phyloP scores from a whole-genome alignment of 305 asterid species.

The Caryopteris hybrid region DNA sequence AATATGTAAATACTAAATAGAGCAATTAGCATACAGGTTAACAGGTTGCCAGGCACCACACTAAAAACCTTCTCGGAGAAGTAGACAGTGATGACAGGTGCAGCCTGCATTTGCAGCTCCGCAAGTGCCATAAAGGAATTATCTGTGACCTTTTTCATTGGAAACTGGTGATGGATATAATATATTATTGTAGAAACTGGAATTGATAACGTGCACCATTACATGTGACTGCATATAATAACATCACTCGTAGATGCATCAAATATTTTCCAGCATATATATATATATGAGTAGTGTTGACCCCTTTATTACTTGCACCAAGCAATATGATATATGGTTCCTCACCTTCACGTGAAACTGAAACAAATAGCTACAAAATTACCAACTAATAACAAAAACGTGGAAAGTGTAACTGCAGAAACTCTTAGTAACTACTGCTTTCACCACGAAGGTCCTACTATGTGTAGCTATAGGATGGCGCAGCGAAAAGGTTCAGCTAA shows the following conservation, averaged over 20 bases:
- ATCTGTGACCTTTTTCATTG: neutral
- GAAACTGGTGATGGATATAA: neutral
- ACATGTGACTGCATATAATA: neutral
- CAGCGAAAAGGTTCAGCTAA: neutral
- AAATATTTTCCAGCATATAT: neutral
- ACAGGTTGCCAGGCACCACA: neutral
- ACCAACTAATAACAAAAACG: neutral
- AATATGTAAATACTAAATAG: neutral
- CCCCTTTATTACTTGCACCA: too few relatives aligned
- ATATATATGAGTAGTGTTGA: too few relatives aligned
- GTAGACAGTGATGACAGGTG: neutral
- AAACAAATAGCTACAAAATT: neutral
- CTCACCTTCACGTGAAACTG: neutral
- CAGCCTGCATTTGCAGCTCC: slow-evolving; percentile 12
- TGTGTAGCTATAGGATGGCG: neutral
- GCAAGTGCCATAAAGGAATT: neutral
- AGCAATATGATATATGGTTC: neutral
- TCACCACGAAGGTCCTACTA: neutral
- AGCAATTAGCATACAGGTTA: neutral
- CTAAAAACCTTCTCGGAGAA: neutral
- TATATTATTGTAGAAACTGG: neutral
- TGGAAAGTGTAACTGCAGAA: neutral
- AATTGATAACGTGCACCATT: neutral
- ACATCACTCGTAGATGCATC: slow-evolving; percentile 3
- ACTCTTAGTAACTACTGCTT: neutral